phyloP scores from a whole-genome alignment of 495 filamentous ascomycete genomes.

The Aspergillus conjunctus region DNA sequence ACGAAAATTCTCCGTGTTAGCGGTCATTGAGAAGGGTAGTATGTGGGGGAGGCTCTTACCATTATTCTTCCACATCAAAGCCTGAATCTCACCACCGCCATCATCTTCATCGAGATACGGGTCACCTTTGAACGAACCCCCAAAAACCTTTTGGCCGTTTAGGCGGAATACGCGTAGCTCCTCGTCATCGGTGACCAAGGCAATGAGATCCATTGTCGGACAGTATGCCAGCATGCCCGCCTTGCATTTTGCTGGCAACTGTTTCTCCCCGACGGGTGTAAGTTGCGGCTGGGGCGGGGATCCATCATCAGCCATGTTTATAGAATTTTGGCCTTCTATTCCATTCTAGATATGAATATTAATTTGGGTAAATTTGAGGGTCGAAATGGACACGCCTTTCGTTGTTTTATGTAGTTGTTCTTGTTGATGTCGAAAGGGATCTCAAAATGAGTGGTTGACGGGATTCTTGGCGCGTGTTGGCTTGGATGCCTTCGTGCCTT shows the following conservation, averaged over 20 bases:
- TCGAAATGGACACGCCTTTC: background rate
- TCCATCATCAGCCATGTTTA: conserved; percentile 34
- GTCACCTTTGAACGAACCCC: conserved; percentile 52
- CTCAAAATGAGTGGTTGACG: conserved; percentile 24
- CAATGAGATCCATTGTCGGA: conserved; percentile 79
- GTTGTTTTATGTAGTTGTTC: conserved; percentile 13
- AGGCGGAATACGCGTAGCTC: conserved; percentile 65
- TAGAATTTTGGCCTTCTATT: conserved; percentile 9
- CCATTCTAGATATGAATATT: conserved; percentile 17
- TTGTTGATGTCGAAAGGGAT: conserved; percentile 19
- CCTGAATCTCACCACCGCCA: conserved; percentile 53
- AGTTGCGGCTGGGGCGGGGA: conserved; percentile 36
- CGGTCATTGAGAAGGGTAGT: background rate
- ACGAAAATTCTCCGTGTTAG: background rate
- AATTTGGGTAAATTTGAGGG: background rate
- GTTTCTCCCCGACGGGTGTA: conserved; percentile 57
- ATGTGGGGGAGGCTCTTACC: conserved; percentile 50
- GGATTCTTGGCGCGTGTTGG: conserved; percentile 39
- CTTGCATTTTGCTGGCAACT: conserved; percentile 56
- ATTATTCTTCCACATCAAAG: conserved; percentile 75
- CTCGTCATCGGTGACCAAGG: conserved; percentile 66
- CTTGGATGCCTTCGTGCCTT: background rate
- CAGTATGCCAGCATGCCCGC: conserved; percentile 67
- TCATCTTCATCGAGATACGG: conserved; percentile 53
- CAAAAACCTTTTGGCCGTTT: conserved; percentile 70